A percentile compares a stretch with the other conserved stretches of the same genome.
Conservation (phyloP, 1,139 yeast species). For the Magnusiomyces fungicola region DNA sequence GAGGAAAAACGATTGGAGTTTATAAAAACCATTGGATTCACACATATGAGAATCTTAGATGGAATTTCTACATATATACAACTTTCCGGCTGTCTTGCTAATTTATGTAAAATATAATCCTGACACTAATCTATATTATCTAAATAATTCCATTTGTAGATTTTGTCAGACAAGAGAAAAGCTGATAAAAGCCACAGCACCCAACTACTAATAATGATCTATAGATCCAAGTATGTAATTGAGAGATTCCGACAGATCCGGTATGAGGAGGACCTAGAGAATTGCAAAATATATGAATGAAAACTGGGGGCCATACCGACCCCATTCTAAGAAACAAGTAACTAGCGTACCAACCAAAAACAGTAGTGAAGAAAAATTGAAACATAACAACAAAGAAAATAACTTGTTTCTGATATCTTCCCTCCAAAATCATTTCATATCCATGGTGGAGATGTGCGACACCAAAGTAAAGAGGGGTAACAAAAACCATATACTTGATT, state of each 20-base stretch:
- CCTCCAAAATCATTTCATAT: constrained; percentile 40
- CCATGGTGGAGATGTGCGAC: constrained; percentile 92
- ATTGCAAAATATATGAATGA: constrained; percentile 71
- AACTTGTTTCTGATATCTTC: constrained; percentile 24
- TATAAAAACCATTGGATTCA: constrained; percentile 79
- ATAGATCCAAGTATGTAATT: constrained; percentile 31
- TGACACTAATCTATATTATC: not conserved
- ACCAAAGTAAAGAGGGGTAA: constrained; percentile 72
- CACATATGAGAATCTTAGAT: constrained; percentile 87
- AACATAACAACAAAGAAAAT: constrained; percentile 38
- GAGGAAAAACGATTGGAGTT: constrained; percentile 66
- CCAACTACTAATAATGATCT: constrained; percentile 42
- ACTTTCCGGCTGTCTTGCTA: constrained; percentile 73
- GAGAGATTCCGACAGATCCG: constrained; percentile 17
- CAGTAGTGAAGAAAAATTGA: constrained; percentile 65
- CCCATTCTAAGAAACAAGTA: constrained; percentile 47
- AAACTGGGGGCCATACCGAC: constrained; percentile 55
- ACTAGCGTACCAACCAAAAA: constrained; percentile 75
- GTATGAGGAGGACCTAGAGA: constrained; percentile 66
- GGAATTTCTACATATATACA: constrained; percentile 89
- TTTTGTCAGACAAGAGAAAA: constrained; percentile 9
- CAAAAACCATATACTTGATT: constrained; percentile 26
- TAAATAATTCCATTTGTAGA: constrained; percentile 10
- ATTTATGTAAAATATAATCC: constrained; percentile 34
- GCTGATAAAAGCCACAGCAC: constrained; percentile 31